Evolutionary conservation across 208 protist species (phyloP), one percentile per base, ranked within the genome.

Genomic region (Naegleria fowleri): DNA sequence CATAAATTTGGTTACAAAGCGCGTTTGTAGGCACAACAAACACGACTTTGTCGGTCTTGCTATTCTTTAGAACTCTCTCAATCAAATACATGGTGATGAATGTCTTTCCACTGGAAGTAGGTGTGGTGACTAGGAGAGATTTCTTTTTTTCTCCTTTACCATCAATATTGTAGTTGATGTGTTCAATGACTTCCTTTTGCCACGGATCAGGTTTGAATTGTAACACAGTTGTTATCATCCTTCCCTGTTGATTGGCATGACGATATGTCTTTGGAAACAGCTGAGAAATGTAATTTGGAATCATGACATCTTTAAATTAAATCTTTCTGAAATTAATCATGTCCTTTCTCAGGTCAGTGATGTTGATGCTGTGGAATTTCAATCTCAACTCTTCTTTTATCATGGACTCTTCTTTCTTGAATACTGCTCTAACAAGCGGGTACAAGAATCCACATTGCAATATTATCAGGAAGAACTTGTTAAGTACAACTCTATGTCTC

Each of bases 61-160:
- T 22, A 19, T 76, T 6, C n/a, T 22, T 88, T 15, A 92, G 38
- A 13, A 92, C 39, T 67, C 33, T 79, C 29, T 92, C 85, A 13
- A 92, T 88, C 4, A 90, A 29, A 29, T 58, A 58, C 2, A 55
- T 38, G 7, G 85, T 19, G 29, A 92, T 84, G 29, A 92, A 92
- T 0, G 91, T 90, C 33, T 92, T 92, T n/a, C 91, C 91, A 22
- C 5, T 11, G 33, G 83, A 89, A 9, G 91, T 92, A 13, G 91
- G 91, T 36, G 43, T 48, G 1, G 43, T 48, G 5, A 48, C 43
- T 7, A 48, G 43, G 43, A 48, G 43, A 48, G 13, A n/a, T 29
- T 75, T 75, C 25, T 75, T 29, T n/a, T 75, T 75, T n/a, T 75
- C 25, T 22, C 25, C 11, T 22, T n/a, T 75, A 2, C 25, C 16